Base-by-base conservation (phyloP, 495 filamentous ascomycete species). In the Xanthoparmelia taractica region DNA sequence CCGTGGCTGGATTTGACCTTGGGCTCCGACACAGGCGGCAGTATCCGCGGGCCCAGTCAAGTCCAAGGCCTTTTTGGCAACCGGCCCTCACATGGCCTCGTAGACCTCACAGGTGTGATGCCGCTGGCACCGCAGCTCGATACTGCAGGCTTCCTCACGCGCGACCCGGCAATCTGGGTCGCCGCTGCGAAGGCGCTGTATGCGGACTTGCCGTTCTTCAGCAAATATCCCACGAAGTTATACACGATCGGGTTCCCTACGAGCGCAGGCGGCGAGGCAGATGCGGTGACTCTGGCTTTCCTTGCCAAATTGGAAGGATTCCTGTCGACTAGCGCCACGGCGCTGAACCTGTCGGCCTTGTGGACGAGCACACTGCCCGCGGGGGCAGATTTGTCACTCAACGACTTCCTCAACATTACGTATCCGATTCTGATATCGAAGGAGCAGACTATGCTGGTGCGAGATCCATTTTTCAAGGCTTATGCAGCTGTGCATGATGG, bases 1-100 rank as follows among this genome's bases (percentile, higher is more conserved):
- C 75, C 75, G 10, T 86, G 81, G 82, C 70, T 85, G 8, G 83
- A 86, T 69, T 69, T 79, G 18, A 72, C 75, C 12, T 67, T 85
- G 11, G 82, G 82, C 0, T 75, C 69, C 17, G 80, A 80, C 58
- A 79, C 81, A 0, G 81, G 79, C 7, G 76, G 75, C 0, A 77
- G 73, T 45, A 78, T 82, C 56, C 71, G 81, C 12, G 72, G 75
- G 3, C 82, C 81, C 0, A 74, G 76, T 0, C 73, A 76, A 17
- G 76, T 77, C 0, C 73, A 78, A 55, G 82, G 82, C 0, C 66
- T 78, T 3, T 83, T 73, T 65, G 80, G 78, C 31, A 82, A 80
- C 65, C 72, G 79, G 4, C 79, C 78, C 0, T 77, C 73, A n/a
- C 76, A 79, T 61, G 80, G 75, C 2, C 64, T 80, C 34, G 77